Evolutionary conservation across 1,284 basidiomycete genomes (phyloP).

Genomic region (Retiboletus flavoniger): DNA sequence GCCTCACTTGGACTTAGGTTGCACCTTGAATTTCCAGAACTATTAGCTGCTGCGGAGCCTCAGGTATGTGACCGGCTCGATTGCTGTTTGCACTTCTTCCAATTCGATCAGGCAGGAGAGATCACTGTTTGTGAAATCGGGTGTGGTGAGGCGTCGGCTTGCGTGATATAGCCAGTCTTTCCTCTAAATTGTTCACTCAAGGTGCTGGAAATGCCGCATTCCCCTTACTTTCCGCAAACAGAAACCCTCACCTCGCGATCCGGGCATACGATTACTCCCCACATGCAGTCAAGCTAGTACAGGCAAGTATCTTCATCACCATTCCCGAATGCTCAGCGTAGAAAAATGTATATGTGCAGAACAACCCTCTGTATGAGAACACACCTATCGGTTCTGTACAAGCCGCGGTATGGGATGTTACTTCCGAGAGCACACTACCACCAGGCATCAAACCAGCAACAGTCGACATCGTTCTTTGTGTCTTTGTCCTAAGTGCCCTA

Average conservation of each 20-base stretch:
- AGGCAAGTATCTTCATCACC: slow-evolving; percentile 43
- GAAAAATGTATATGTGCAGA: slow-evolving; percentile 33
- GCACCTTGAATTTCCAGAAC: slow-evolving; percentile 89
- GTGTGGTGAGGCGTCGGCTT: slow-evolving; percentile 56
- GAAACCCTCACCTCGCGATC: slow-evolving; percentile 74
- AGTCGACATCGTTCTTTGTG: slow-evolving; percentile 88
- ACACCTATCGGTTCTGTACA: slow-evolving; percentile 71
- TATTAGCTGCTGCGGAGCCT: slow-evolving; percentile 65
- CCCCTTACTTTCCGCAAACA: slow-evolving; percentile 79
- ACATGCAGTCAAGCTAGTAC: slow-evolving; percentile 90
- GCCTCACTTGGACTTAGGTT: slow-evolving; percentile 51
- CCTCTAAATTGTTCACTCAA: slow-evolving; percentile 30
- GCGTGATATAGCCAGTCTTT: not conserved
- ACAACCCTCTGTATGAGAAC: slow-evolving; percentile 68
- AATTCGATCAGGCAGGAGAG: slow-evolving; percentile 63
- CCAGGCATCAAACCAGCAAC: slow-evolving; percentile 59
- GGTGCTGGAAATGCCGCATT: slow-evolving; percentile 95
- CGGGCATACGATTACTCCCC: slow-evolving; percentile 90
- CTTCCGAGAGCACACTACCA: slow-evolving; percentile 63
- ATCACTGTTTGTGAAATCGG: slow-evolving; percentile 80
- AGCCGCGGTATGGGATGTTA: slow-evolving; percentile 91
- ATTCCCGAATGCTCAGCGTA: not conserved
- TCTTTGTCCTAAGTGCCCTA: slow-evolving; percentile 93
- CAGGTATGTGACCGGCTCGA: slow-evolving; percentile 47
- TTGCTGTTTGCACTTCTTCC: not conserved